Evolutionary conservation across 768 basidiomycete genomes (phyloP), one percentile per base, ranked within the genome.

Genomic region (Trametopsis cervina): DNA sequence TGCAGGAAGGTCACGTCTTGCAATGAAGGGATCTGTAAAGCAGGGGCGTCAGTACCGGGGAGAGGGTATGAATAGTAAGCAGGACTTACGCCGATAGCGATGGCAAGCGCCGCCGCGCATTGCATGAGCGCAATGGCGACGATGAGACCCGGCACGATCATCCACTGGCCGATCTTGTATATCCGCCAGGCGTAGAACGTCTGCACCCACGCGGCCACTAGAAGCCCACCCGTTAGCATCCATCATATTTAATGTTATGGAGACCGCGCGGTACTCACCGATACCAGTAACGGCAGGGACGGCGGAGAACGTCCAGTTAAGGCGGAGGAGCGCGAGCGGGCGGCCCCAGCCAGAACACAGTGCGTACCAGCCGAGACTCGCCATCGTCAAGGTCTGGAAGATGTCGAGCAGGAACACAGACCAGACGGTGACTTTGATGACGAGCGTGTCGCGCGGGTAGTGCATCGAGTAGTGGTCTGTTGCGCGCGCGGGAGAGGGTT

Each of bases 261-360:
- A 25, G 12, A 35, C 9, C 1, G 42, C 3, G 15, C 17, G 2
- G 22, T 3, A 51, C 50, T 9, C 7, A 51, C 50, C 40, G 38
- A 51, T 46, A 25, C 50, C 40, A 26, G 24, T 40, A 26, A 47
- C 23, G 10, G 21, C 29, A 2, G 41, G 45, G 20, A 44, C 27
- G 12, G 44, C 39, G 13, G 25, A 39, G 20, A 29, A 27, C 38
- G 26, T 40, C 38, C 12, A 40, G 26, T 21, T 42, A 21, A 18
- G 43, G 13, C 10, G 18, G 25, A 11, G 21, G 36, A 54, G 53
- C 18, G 52, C 43, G 9, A 21, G 44, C 21, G 42, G 17, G 41
- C 46, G 36, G 2, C 64, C 64, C 54, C 55, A 66, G 5, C 58
- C 58, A 1, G 49, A 49, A 6, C 55, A 63, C 44, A 60, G 63